Conservation (phyloP, 1,139 yeast genomes). For the Candida sanyaensis region DNA sequence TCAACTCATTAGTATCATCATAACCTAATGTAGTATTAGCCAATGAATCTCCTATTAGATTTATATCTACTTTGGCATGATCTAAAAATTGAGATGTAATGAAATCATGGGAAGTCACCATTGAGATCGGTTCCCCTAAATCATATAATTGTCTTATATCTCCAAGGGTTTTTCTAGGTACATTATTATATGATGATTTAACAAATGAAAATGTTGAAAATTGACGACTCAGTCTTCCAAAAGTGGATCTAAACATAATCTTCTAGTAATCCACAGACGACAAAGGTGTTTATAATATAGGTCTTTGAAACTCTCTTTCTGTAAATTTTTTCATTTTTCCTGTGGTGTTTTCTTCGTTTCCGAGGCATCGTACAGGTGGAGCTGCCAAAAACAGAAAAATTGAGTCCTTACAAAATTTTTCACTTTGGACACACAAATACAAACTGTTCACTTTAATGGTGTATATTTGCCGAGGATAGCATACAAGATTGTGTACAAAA, state of each 20-base stretch:
- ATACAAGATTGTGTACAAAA: not conserved
- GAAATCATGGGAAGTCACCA: slow-evolving; percentile 86
- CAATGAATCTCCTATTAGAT: slow-evolving; percentile 87
- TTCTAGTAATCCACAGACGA: not conserved
- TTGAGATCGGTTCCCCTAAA: slow-evolving; percentile 57
- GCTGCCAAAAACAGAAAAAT: not conserved
- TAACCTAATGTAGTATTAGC: slow-evolving; percentile 92
- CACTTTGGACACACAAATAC: not conserved
- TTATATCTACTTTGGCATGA: slow-evolving; percentile 64
- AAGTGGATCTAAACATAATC: not conserved
- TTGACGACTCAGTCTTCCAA: slow-evolving; percentile 3
- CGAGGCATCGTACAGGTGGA: not conserved
- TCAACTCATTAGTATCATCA: slow-evolving; percentile 70
- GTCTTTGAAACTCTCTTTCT: no score
- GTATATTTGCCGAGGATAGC: not conserved
- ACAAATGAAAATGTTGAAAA: slow-evolving; percentile 6
- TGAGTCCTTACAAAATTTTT: not conserved
- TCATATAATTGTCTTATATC: slow-evolving; percentile 48
- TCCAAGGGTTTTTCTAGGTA: slow-evolving; percentile 30
- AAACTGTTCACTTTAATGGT: not conserved
- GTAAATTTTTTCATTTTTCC: not conserved
- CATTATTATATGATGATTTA: slow-evolving; percentile 15
- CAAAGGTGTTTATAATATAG: no score
- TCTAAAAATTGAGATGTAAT: slow-evolving; percentile 77
- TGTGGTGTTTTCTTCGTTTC: no score